Percentiles rank a stretch among this genome's conserved stretches.
These are phyloP conservation scores for Garcia nutans DNA, from an alignment of 345 rosid species.

Conservation along the genomic window DNA sequence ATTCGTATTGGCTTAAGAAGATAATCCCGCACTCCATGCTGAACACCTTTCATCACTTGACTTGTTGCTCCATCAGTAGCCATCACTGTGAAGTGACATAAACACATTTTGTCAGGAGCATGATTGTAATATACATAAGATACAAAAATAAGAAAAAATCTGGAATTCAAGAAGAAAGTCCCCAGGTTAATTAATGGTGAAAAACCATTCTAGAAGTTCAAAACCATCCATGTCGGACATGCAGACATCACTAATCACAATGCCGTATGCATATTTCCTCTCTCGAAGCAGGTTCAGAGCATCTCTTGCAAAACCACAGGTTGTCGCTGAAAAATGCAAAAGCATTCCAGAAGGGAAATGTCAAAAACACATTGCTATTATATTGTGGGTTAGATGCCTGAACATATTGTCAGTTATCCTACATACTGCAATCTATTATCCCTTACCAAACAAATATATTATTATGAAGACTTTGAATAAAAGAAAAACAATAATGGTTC, in stretches of 20 bases:
- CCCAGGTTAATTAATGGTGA: conserved; percentile 17
- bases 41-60: conserved; percentile 89
- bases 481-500: neutral
- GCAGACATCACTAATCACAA: conserved; percentile 90
- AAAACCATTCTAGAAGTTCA: conserved; percentile 79
- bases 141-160: neutral
- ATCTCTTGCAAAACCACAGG: conserved; percentile 83
- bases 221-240: conserved; percentile 99
- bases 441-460: neutral
- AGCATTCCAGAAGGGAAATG: conserved; percentile 18
- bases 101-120: no score
- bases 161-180: conserved; percentile 20
- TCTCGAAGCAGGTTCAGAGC: conserved; percentile 76
- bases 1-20: conserved; percentile 92
- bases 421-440: neutral
- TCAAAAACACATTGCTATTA: conserved; percentile 2
- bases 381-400: neutral
- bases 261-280: conserved; percentile 85
- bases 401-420: neutral
- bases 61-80: conserved; percentile 91
- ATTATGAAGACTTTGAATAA: neutral
- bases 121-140: no score
- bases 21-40: conserved; percentile 94
- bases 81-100: conserved; percentile 64
- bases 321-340: conserved; percentile 56